These are phyloP conservation scores for Xylariaceae sp. DNA, from an alignment of 2,329 filamentous ascomycete species.

Conservation along the genomic window DNA sequence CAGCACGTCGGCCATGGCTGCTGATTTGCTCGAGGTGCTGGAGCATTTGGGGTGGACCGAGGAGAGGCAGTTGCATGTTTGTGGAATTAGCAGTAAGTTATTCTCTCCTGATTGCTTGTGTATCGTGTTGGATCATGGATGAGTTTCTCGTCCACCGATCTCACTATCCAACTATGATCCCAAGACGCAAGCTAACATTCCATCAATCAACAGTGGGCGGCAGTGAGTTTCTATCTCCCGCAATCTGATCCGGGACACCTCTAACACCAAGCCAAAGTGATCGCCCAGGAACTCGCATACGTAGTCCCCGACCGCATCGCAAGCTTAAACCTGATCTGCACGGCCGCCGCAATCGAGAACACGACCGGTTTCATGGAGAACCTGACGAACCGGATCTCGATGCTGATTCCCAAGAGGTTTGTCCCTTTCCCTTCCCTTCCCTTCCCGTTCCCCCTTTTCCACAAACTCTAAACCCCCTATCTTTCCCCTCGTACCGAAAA, in stretches of 20 bases:
- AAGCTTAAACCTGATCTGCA: slow-evolving; percentile 56
- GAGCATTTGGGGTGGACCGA: slow-evolving; percentile 60
- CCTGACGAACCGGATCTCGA: slow-evolving; percentile 48
- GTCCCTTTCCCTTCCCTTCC: neutral
- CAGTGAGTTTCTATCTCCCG: slow-evolving; percentile 12
- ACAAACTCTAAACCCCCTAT: neutral
- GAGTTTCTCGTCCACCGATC: too few species aligned
- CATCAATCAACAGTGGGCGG: slow-evolving; percentile 13
- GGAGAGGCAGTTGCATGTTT: slow-evolving; percentile 54
- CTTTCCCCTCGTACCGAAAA: neutral
- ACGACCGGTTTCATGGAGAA: slow-evolving; percentile 61
- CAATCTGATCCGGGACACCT: neutral
- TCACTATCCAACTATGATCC: neutral
- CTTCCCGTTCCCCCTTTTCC: too few species aligned
- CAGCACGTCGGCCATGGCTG: slow-evolving; percentile 79
- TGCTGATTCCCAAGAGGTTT: slow-evolving; percentile 60
- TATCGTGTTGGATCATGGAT: too few species aligned
- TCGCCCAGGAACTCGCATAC: slow-evolving; percentile 71
- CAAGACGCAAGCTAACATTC: slow-evolving; percentile 1
- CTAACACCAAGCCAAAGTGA: slow-evolving; percentile 45
- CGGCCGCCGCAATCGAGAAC: slow-evolving; percentile 56
- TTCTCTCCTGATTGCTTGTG: neutral
- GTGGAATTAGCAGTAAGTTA: slow-evolving; percentile 60
- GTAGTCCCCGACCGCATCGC: slow-evolving; percentile 48
- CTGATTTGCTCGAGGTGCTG: slow-evolving; percentile 64